phyloP scores from a whole-genome alignment of 768 basidiomycete genomes.

The Boletellus ananas region DNA sequence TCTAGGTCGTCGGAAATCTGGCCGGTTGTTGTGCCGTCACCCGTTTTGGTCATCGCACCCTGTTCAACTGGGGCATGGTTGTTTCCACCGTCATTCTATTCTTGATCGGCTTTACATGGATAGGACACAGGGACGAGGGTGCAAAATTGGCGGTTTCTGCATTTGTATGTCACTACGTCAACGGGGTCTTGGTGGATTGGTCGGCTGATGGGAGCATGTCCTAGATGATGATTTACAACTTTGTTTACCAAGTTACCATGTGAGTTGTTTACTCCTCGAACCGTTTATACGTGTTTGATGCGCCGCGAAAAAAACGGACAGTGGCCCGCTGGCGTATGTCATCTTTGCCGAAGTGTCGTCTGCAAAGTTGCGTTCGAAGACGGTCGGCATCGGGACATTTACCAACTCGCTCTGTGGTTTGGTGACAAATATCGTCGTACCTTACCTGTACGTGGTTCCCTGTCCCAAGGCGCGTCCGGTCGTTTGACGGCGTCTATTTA shows the following conservation, averaged over 20 bases:
- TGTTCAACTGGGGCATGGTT: conserved; percentile 30
- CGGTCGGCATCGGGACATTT: conserved; percentile 23
- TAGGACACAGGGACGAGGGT: conserved; percentile 5
- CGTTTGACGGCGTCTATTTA: background rate
- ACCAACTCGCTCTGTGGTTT: conserved; percentile 23
- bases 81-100: conserved; percentile 19
- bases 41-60: conserved; percentile 20
- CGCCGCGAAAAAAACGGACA: background rate
- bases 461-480: background rate
- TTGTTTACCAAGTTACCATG: conserved; percentile 28
- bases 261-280: background rate
- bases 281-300: background rate
- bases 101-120: conserved; percentile 29
- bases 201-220: background rate
- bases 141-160: conserved; percentile 23
- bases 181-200: too few species aligned
- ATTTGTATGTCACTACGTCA: conserved; percentile 19
- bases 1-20: conserved; percentile 25
- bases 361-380: conserved; percentile 29
- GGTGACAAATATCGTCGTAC: conserved; percentile 25
- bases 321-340: conserved; percentile 26
- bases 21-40: conserved; percentile 25
- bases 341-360: conserved; percentile 29
- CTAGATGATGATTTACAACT: conserved; percentile 31
- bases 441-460: conserved; percentile 20